phyloP scores from a whole-genome alignment of 2,329 filamentous ascomycete species.

The Botrytis aclada region DNA sequence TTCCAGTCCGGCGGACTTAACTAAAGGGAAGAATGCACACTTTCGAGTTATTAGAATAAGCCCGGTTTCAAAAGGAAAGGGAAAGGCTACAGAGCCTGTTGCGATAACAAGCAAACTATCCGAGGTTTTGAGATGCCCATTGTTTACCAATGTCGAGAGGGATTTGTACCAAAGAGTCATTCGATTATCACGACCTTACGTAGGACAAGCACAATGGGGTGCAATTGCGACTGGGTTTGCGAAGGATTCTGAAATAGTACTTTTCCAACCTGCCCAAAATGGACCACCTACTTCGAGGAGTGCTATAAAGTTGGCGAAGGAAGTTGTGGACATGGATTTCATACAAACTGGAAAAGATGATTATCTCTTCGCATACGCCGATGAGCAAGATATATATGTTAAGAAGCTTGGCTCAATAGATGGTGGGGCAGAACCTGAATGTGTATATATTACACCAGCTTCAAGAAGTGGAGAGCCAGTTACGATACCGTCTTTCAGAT shows the following conservation, averaged over 20 bases:
- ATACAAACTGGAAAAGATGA: conserved; percentile 57
- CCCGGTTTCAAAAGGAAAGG: conserved; percentile 33
- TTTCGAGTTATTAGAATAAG: conserved; percentile 70
- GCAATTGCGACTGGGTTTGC: conserved; percentile 77
- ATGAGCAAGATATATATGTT: conserved; percentile 70
- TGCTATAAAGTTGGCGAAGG: conserved; percentile 49
- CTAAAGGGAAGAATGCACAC: conserved; percentile 78
- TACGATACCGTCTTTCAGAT: conserved; percentile 52
- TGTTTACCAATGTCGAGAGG: conserved; percentile 50
- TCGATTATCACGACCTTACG: conserved; percentile 50
- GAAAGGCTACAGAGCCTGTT: conserved; percentile 37
- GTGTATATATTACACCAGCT: conserved; percentile 55
- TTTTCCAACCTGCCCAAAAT: conserved; percentile 65
- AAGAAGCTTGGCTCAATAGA: conserved; percentile 38
- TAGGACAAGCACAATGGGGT: conserved; percentile 62
- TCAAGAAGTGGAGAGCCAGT: conserved; percentile 43
- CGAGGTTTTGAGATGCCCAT: conserved; percentile 50
- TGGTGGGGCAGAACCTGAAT: conserved; percentile 46
- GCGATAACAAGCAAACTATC: conserved; percentile 43
- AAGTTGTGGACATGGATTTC: conserved; percentile 70
- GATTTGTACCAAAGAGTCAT: conserved; percentile 60
- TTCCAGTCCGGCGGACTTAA: conserved; percentile 68
- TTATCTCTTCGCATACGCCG: conserved; percentile 76
- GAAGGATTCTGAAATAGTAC: conserved; percentile 70
- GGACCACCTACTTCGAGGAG: conserved; percentile 50